Evolutionary conservation across 1,139 yeast genomes (phyloP).

Genomic region (Geotrichum bryndzae): DNA sequence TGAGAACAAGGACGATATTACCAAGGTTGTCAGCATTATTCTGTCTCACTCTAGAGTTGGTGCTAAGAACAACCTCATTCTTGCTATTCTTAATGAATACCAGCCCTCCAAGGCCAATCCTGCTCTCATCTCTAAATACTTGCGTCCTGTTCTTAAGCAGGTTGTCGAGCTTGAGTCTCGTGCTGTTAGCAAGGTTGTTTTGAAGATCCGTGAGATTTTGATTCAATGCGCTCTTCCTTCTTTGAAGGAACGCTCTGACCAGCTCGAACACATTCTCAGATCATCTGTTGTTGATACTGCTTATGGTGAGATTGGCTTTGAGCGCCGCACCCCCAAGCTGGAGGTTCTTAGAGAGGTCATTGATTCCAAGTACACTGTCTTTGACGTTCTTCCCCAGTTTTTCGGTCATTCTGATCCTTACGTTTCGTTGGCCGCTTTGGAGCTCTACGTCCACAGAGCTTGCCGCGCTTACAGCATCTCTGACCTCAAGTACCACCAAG

Average conservation of each 20-base stretch:
- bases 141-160: slow-evolving; percentile 65
- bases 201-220: slow-evolving; percentile 91
- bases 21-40: slow-evolving; percentile 63
- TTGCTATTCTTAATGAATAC: slow-evolving; percentile 78
- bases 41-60: slow-evolving; percentile 91
- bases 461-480: slow-evolving; percentile 92
- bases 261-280: slow-evolving; percentile 89
- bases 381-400: slow-evolving; percentile 91
- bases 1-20: slow-evolving; percentile 70
- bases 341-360: slow-evolving; percentile 82
- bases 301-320: slow-evolving; percentile 71
- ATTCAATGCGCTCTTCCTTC: slow-evolving; percentile 97
- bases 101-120: slow-evolving; percentile 53
- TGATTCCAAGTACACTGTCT: slow-evolving; percentile 92
- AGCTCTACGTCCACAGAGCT: slow-evolving; percentile 92
- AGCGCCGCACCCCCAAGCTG: slow-evolving; percentile 77
- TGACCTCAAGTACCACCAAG: slow-evolving; percentile 60
- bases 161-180: slow-evolving; percentile 86
- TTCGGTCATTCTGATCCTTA: slow-evolving; percentile 76
- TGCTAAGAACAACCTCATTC: slow-evolving; percentile 82
- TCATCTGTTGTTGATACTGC: slow-evolving; percentile 79
- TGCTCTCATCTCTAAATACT: slow-evolving; percentile 57
- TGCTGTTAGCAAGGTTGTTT: slow-evolving; percentile 87
- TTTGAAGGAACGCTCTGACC: slow-evolving; percentile 91
- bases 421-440: slow-evolving; percentile 94